Evolutionary conservation across 805 yeast genomes (phyloP).

Genomic region (Limtongia smithiae): DNA sequence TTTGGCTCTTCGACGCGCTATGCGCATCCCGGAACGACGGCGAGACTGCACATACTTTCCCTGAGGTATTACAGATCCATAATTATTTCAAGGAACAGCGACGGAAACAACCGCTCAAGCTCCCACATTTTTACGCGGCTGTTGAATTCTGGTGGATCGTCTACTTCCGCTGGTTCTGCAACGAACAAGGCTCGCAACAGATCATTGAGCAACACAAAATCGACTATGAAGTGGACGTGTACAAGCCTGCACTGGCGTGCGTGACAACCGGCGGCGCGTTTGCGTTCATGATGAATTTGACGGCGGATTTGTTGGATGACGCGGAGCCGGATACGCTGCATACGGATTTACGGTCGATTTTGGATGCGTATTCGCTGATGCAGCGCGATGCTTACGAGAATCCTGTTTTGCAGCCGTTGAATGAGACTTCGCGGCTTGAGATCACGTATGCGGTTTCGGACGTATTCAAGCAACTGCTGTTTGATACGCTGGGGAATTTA

Average conservation of each 20-base stretch:
- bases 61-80: slow-evolving; percentile 22
- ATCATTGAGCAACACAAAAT: slow-evolving; percentile 2
- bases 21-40: slow-evolving; percentile 9
- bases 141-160: slow-evolving; percentile 29
- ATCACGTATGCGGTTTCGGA: slow-evolving; percentile 1
- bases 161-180: slow-evolving; percentile 28
- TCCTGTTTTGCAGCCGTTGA: not conserved
- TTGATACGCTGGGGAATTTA: slow-evolving; percentile 30
- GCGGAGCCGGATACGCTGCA: slow-evolving; percentile 22
- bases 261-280: slow-evolving; percentile 40
- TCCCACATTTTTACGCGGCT: slow-evolving; percentile 25
- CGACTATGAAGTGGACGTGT: slow-evolving; percentile 31
- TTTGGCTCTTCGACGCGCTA: slow-evolving; percentile 15
- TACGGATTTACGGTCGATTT: slow-evolving; percentile 30
- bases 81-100: slow-evolving; percentile 8
- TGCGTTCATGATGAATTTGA: slow-evolving; percentile 39
- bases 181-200: slow-evolving; percentile 17
- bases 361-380: slow-evolving; percentile 10
- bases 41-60: not conserved
- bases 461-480: slow-evolving; percentile 14
- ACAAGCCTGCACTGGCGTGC: slow-evolving; percentile 28
- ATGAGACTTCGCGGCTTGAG: not conserved
- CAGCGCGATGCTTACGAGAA: not conserved
- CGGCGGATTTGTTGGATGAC: slow-evolving; percentile 34
- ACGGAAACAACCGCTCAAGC: slow-evolving; percentile 10